Evolutionary conservation across 208 protist genomes (phyloP).

Genomic region (Herpetomonas samuelpessoai): DNA sequence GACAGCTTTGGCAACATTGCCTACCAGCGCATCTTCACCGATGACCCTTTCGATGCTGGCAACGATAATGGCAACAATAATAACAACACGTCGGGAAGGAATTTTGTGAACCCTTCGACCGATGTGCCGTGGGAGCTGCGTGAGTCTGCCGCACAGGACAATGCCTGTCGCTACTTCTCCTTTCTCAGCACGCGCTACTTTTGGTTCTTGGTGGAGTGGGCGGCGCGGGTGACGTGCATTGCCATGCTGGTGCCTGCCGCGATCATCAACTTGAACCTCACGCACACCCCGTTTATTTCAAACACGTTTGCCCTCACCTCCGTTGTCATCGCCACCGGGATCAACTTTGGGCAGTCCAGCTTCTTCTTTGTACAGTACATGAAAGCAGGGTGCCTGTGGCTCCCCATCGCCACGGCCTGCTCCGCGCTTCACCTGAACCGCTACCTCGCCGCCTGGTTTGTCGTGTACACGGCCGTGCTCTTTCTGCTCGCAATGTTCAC

Average conservation of each 20-base stretch:
- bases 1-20: conserved; percentile 31
- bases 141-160: conserved; percentile 17
- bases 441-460: conserved; percentile 41
- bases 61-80: too few species aligned
- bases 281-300: conserved; percentile 36
- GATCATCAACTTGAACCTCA: conserved; percentile 36
- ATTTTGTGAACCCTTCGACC: neutral
- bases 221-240: conserved; percentile 58
- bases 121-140: conserved; percentile 62
- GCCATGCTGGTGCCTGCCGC: conserved; percentile 60
- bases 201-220: conserved; percentile 68
- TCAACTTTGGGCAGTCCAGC: conserved; percentile 43
- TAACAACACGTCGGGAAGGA: too few species aligned
- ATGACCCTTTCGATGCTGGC: neutral
- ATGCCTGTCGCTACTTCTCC: conserved; percentile 33
- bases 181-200: conserved; percentile 61
- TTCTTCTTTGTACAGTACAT: conserved; percentile 55
- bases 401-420: conserved; percentile 56
- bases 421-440: conserved; percentile 37
- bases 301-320: conserved; percentile 45
- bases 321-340: conserved; percentile 53
- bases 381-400: conserved; percentile 57
- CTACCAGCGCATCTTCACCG: conserved; percentile 1
- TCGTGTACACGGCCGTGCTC: conserved; percentile 62
- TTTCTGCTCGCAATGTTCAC: conserved; percentile 66